Conservation (phyloP, 208 protist genomes). For the Leishmania turanica region DNA sequence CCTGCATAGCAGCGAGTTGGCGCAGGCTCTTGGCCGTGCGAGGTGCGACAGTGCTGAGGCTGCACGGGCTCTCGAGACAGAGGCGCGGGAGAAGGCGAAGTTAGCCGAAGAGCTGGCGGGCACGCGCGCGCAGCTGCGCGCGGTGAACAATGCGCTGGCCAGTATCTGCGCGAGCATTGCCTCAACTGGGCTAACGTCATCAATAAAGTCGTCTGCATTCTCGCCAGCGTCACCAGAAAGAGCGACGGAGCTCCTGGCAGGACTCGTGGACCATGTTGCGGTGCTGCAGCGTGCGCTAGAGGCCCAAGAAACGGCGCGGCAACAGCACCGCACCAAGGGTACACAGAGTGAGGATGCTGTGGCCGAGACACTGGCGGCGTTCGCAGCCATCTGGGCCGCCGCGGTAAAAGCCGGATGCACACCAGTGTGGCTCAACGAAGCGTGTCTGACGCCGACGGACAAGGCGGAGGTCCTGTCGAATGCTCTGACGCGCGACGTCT, state of each 20-base stretch:
- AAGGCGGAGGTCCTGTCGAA: constrained; percentile 19
- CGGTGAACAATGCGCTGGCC: not conserved
- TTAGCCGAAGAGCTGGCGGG: not conserved
- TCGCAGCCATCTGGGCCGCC: constrained; percentile 13
- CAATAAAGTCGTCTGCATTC: not conserved
- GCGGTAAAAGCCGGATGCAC: constrained; percentile 4
- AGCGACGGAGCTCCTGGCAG: constrained; percentile 10
- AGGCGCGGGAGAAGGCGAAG: not conserved
- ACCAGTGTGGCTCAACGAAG: constrained; percentile 16
- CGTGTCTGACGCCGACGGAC: constrained; percentile 24
- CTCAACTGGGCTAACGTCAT: not conserved
- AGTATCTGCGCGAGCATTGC: constrained; percentile 7
- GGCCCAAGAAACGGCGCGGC: not conserved
- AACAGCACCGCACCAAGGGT: not conserved
- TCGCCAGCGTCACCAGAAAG: not conserved
- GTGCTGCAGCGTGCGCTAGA: constrained; percentile 7
- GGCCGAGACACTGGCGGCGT: constrained; percentile 10
- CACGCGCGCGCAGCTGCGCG: constrained; percentile 5
- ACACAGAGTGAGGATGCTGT: constrained; percentile 23
- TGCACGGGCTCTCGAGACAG: not conserved
- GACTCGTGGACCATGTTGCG: not conserved
- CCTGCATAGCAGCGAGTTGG: not conserved
- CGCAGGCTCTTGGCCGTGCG: not conserved
- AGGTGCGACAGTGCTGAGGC: not conserved
- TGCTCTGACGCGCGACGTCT: not conserved